A percentile compares a stretch with the other conserved stretches of the same genome.
phyloP scores from a whole-genome alignment of 768 basidiomycete genomes.

The Lactarius quietus region DNA sequence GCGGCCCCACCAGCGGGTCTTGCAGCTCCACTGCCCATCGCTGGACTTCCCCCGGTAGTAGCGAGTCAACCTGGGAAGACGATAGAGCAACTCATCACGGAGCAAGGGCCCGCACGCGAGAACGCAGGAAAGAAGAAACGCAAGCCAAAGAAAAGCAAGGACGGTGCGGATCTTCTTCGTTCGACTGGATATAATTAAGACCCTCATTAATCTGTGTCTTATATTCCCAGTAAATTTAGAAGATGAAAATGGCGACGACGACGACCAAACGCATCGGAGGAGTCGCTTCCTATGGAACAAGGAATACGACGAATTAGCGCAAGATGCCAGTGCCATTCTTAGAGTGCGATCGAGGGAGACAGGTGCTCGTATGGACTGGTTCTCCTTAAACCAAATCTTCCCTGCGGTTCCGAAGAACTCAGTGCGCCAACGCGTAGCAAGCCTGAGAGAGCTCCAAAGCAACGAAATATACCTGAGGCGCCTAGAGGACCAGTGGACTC shows the following conservation, averaged over 20 bases:
- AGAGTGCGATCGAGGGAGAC: conserved; percentile 64
- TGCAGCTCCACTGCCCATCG: conserved; percentile 8
- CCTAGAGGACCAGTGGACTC: conserved; percentile 78
- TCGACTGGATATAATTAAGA: neutral
- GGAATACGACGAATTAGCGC: conserved; percentile 85
- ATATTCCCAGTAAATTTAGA: neutral
- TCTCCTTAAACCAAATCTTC: conserved; percentile 74
- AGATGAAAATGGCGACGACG: conserved; percentile 17
- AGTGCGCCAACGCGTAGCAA: conserved; percentile 63
- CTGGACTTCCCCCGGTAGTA: conserved; percentile 39
- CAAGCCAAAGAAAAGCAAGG: conserved; percentile 34
- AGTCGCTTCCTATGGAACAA: conserved; percentile 79
- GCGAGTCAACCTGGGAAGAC: conserved; percentile 49
- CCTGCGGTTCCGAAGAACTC: conserved; percentile 69
- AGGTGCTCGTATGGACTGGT: conserved; percentile 60
- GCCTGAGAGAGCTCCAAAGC: conserved; percentile 57
- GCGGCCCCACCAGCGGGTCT: conserved; percentile 3
- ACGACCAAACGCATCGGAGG: conserved; percentile 36
- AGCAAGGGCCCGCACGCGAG: conserved; percentile 46
- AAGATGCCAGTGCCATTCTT: conserved; percentile 81
- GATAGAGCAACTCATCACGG: conserved; percentile 46
- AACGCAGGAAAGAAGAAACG: conserved; percentile 35
- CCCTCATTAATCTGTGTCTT: neutral
- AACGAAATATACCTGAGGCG: conserved; percentile 73
- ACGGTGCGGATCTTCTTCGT: conserved; percentile 19